Evolutionary conservation across 2,329 filamentous ascomycete genomes (phyloP), one percentile per base, ranked within the genome.

Genomic region (Fusarium sp.): DNA sequence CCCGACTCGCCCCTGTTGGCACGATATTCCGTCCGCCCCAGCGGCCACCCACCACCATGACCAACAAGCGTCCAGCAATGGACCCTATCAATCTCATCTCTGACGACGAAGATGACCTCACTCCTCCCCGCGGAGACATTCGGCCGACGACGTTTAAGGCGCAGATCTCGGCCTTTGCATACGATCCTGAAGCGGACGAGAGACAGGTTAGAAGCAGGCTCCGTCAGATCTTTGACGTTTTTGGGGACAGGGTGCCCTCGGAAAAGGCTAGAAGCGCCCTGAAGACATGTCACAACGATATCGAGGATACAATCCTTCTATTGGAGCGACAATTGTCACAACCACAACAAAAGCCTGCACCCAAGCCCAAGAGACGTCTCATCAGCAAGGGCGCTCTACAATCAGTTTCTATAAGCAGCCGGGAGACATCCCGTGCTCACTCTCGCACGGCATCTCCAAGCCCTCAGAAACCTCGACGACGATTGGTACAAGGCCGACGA

Each of bases 1-100:
- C 83, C 67, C 80, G 87, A 46, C 91, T 96, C 83, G 91, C 92
- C 34, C 92, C 93, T 27, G 86, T 89, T 49, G 91, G 93, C 6
- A 96, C 93, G 0, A 79, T 84, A 9, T 95, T 91, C 74, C 86
- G 87, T 68, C 83, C 87, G 38, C 84, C 82, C 4, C 75, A 78
- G 27, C 73, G 74, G 59, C 65, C 61, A 70, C 58, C 74, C 18
- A 65, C 69, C 54, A 61, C 71, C 20, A 68, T 72, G 57, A 40
- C 69, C 18, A 70, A 77, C 57, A 83, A 81, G 67, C 75, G 78
- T 18, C 77, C 81, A 3, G 78, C 78, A 13, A 72, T 74, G 16
- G 78, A 81, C 60, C 76, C 84, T 25, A 82, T 87, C 51, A 80
- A 83, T 14, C 81, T 85, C 61, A 78, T 80, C n/a, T 81, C 83